Conservation (phyloP, 305 asterid genomes). For the Plantago rigida region DNA sequence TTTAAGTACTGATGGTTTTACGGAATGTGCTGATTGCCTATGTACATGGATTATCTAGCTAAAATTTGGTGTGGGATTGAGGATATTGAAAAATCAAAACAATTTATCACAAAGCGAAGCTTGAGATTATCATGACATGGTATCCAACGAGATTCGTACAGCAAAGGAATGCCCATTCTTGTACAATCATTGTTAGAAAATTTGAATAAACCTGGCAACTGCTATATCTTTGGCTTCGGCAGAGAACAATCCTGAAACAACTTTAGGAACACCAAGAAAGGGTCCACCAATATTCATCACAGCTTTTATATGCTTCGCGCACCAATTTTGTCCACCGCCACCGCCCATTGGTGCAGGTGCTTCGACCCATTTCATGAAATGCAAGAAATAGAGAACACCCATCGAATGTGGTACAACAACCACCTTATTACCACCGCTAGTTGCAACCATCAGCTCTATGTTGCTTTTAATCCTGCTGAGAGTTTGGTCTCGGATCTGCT, state of each 20-base stretch:
- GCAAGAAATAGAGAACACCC: conserved; percentile 79
- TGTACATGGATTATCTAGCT: no score
- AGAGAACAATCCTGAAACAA: conserved; percentile 63
- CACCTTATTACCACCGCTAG: conserved; percentile 64
- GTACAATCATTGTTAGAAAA: neutral
- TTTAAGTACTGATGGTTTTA: no score
- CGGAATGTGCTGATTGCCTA: no score
- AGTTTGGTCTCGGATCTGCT: conserved; percentile 71
- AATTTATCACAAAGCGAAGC: neutral
- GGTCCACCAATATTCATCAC: conserved; percentile 79
- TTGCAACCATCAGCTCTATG: conserved; percentile 68
- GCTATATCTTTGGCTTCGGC: conserved; percentile 82
- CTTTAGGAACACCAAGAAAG: conserved; percentile 75
- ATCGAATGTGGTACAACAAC: conserved; percentile 81
- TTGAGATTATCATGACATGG: neutral
- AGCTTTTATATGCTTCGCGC: conserved; percentile 67
- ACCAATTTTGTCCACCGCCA: conserved; percentile 79
- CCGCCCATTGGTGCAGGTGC: conserved; percentile 75
- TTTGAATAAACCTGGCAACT: conserved; percentile 50
- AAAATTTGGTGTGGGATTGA: no score
- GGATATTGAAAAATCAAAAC: neutral
- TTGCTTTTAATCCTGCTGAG: conserved; percentile 70
- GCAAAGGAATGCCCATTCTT: conserved; percentile 4
- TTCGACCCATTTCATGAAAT: conserved; percentile 91
- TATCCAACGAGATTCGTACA: neutral